Evolutionary conservation across 176 grass and related monocot genomes (phyloP).

Genomic region (Raddia distichophylla): DNA sequence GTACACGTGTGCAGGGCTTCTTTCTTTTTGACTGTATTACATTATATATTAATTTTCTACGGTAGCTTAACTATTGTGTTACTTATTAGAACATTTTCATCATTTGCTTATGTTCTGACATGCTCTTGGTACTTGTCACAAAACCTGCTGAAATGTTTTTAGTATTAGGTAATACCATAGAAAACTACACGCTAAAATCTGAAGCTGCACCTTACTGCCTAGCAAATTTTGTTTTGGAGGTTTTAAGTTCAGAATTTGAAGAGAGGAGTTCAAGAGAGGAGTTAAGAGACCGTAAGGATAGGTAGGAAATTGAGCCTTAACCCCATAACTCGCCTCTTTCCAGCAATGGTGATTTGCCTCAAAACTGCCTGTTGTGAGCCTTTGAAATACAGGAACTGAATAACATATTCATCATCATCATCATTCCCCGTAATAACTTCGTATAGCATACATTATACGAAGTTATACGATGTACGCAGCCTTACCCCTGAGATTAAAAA

Average conservation of each 20-base stretch:
- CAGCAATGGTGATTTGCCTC: background rate
- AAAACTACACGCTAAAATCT: background rate
- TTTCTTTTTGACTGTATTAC: background rate
- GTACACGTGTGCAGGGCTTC: background rate
- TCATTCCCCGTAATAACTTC: too few relatives aligned
- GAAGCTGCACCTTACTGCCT: background rate
- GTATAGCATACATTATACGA: too few relatives aligned
- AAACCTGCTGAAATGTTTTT: background rate
- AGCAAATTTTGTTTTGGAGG: background rate
- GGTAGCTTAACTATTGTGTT: constrained; percentile 7
- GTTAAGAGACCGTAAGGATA: background rate
- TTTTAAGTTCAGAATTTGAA: constrained; percentile 3
- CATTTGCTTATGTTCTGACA: background rate
- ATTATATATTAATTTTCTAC: background rate
- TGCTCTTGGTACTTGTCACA: constrained; percentile 9
- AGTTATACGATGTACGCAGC: too few relatives aligned
- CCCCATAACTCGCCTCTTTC: background rate
- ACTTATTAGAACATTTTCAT: background rate
- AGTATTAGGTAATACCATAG: constrained; percentile 9
- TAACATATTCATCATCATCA: background rate
- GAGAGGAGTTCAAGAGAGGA: background rate
- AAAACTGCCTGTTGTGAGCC: background rate
- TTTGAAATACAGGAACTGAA: background rate
- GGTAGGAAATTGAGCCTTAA: background rate
- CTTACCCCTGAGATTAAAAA: too few relatives aligned